A percentile compares a stretch with the other conserved stretches of the same genome.
These are phyloP conservation scores for Calocera cornea DNA, from an alignment of 768 basidiomycete species.

Conservation along the genomic window DNA sequence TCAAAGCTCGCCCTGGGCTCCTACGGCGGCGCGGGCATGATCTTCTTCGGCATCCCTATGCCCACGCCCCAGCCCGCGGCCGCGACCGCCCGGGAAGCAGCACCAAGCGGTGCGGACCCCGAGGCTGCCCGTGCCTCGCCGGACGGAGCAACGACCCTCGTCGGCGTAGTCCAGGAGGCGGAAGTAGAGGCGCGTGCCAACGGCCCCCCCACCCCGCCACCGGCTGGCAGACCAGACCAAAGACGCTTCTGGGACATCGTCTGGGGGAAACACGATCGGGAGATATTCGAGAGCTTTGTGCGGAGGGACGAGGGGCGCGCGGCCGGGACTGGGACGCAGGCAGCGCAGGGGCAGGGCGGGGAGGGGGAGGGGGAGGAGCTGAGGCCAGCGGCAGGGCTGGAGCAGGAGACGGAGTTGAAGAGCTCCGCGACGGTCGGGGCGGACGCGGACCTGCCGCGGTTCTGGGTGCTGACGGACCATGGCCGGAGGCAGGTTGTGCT, in stretches of 20 bases:
- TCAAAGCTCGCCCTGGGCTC: constrained; percentile 75
- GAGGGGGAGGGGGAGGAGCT: too few relatives aligned
- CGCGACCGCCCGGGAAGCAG: background rate
- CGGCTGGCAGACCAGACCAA: constrained; percentile 11
- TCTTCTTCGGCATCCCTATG: constrained; percentile 61
- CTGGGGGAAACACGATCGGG: constrained; percentile 65
- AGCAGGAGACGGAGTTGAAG: constrained; percentile 38
- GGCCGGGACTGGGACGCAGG: too few relatives aligned
- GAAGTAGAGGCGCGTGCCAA: constrained; percentile 37
- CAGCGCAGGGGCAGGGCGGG: too few relatives aligned
- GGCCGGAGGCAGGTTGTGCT: constrained; percentile 58
- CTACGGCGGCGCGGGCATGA: constrained; percentile 66
- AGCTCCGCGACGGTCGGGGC: constrained; percentile 47
- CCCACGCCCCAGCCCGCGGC: too few relatives aligned
- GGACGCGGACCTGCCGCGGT: constrained; percentile 63
- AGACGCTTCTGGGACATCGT: constrained; percentile 64
- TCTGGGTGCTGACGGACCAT: constrained; percentile 78
- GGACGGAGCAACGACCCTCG: constrained; percentile 32
- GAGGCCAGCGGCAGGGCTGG: too few relatives aligned
- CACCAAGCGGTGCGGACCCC: background rate
- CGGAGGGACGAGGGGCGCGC: constrained; percentile 21
- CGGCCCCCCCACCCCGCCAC: constrained; percentile 9
- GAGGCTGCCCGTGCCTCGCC: background rate
- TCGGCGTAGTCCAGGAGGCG: constrained; percentile 53
- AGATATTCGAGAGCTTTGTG: constrained; percentile 61